Evolutionary conservation across 2,329 filamentous ascomycete species (phyloP), one percentile per base, ranked within the genome.

Genomic region (Zymoseptoria pseudotritici): DNA sequence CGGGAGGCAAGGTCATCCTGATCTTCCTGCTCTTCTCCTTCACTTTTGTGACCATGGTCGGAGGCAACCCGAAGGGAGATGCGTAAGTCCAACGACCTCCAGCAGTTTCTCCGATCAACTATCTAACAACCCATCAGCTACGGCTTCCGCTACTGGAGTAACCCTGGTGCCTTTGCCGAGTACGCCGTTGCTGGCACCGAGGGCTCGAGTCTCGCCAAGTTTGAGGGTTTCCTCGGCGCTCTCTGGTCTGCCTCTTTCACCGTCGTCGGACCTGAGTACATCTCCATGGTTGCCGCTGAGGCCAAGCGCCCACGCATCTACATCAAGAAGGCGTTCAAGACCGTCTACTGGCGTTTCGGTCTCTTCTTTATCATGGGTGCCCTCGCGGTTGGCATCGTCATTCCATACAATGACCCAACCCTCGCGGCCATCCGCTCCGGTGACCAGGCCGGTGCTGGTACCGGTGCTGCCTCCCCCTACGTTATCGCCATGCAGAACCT

Each of bases 311-410:
- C 78, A 4, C 74, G 78, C 9, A 71, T 66, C 50, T 70, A 78
- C 67, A 77, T 80, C 70, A 79, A 79, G 69, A 72, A 70, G 55
- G 78, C 78, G 11, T 80, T 79, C 73, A 80, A 79, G 71, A 79
- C 77, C 2, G 75, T 80, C 36, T 79, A 78, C 71, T 76, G 71
- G 68, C 76, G 78, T 58, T 78, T 80, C 59, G 77, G 74, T 50
- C 67, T 78, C 61, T 80, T 80, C 71, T 80, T 80, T 71, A 78
- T 80, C 61, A 69, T 75, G 4, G 76, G 77, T 29, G 76, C 78
- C 4, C 71, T 80, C 2, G 76, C 73, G 61, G 74, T 76, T 19
- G 77, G 78, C 26, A 76, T 79, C 54, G 74, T 79, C 46, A 61
- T 77, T 11, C 66, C 71, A 4, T 72, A 68, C 62, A 67, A 73